Conservation (phyloP, 345 rosid species). For the Moricandia arvensis region DNA sequence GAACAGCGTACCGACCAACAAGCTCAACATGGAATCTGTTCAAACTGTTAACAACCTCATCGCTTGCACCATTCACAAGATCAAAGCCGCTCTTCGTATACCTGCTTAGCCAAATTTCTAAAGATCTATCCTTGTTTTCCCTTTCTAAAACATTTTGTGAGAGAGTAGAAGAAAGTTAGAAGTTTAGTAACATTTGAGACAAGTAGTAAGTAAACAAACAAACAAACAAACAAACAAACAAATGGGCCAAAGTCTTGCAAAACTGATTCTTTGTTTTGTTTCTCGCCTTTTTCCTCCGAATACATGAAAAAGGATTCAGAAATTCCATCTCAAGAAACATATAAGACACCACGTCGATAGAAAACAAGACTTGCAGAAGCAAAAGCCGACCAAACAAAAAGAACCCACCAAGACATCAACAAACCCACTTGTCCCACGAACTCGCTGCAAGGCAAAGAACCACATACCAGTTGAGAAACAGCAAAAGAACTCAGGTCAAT, state of each 20-base stretch:
- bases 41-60: slow-evolving; percentile 63
- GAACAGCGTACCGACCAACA: slow-evolving; percentile 44
- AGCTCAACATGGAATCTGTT: slow-evolving; percentile 53
- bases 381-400: slow-evolving; percentile 63
- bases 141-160: not conserved
- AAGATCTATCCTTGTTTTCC: not conserved
- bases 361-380: slow-evolving; percentile 59
- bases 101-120: slow-evolving; percentile 11
- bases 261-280: slow-evolving; percentile 23
- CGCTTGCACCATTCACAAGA: slow-evolving; percentile 56
- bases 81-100: slow-evolving; percentile 47
- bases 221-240: slow-evolving; percentile 27
- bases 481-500: slow-evolving; percentile 47
- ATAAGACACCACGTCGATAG: slow-evolving; percentile 63
- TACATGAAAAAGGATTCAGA: slow-evolving; percentile 3
- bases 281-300: not conserved
- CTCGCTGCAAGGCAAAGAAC: slow-evolving; percentile 55
- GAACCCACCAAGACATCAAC: slow-evolving; percentile 91
- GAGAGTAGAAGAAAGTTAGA: not conserved
- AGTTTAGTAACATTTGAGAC: not conserved
- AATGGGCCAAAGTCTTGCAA: slow-evolving; percentile 26
- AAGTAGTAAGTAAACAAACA: slow-evolving; percentile 13
- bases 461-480: slow-evolving; percentile 44
- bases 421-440: slow-evolving; percentile 50
- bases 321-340: slow-evolving; percentile 53